A percentile compares a stretch with the other conserved stretches of the same genome.
Evolutionary conservation across 2,329 filamentous ascomycete species (phyloP).

Genomic region (Madurella fahalii): DNA sequence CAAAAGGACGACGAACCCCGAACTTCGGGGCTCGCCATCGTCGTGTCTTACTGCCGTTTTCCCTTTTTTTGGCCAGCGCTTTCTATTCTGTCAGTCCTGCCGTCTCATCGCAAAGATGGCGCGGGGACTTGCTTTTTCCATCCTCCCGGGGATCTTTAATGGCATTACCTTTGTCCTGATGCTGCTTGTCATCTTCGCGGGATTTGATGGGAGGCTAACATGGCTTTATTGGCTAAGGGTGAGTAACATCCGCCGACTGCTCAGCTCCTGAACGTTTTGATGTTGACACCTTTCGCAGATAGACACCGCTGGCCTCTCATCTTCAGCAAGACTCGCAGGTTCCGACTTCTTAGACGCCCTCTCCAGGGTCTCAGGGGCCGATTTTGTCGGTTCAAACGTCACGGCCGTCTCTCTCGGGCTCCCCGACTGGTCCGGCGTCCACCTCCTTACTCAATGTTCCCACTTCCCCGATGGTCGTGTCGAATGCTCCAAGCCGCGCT

Average conservation of each 20-base stretch:
- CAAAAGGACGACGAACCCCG: too few relatives aligned
- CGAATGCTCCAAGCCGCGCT: constrained; percentile 27
- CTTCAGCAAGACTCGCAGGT: constrained; percentile 30
- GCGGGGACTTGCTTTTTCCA: neutral
- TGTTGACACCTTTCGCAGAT: constrained; percentile 23
- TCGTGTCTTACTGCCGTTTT: too few relatives aligned
- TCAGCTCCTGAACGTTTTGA: neutral
- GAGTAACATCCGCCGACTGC: neutral
- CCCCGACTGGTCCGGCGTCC: constrained; percentile 30
- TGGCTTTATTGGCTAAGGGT: constrained; percentile 34
- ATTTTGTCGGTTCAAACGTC: constrained; percentile 30
- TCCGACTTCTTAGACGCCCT: constrained; percentile 34
- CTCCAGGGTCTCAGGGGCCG: constrained; percentile 29
- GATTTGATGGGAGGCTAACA: constrained; percentile 20
- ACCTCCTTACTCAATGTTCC: constrained; percentile 33
- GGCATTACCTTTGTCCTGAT: constrained; percentile 12
- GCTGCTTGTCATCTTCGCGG: constrained; percentile 19
- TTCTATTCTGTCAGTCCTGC: too few relatives aligned
- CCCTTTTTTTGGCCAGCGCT: too few relatives aligned
- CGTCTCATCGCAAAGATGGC: constrained; percentile 13
- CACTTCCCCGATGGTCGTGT: constrained; percentile 22
- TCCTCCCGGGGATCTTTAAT: constrained; percentile 15
- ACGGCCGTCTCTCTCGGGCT: constrained; percentile 30
- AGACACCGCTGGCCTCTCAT: constrained; percentile 28
- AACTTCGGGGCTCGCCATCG: too few relatives aligned